phyloP scores from a whole-genome alignment of 352 stramenopile species.

The Globisporangium viniferum region DNA sequence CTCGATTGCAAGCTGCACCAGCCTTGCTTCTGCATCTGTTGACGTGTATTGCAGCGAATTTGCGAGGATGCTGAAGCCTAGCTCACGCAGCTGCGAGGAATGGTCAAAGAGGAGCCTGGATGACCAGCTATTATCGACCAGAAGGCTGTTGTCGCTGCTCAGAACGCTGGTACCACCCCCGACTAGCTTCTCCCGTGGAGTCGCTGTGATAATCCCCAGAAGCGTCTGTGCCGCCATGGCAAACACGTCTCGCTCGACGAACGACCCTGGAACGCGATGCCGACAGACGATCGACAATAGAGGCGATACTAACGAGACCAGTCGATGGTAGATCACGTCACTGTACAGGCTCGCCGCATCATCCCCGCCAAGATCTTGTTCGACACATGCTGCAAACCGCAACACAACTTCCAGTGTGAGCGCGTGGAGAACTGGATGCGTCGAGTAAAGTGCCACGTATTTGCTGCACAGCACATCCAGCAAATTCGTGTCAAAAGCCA shows the following conservation, averaged over 20 bases:
- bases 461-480: conserved; percentile 43
- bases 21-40: neutral
- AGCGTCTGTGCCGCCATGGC: conserved; percentile 37
- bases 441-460: conserved; percentile 40
- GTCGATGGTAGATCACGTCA: conserved; percentile 31
- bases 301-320: conserved; percentile 36
- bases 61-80: conserved; percentile 37
- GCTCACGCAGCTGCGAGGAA: conserved; percentile 36
- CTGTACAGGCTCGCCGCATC: conserved; percentile 9
- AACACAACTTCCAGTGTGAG: conserved; percentile 43
- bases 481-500: conserved; percentile 56
- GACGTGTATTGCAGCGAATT: neutral
- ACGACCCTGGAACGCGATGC: conserved; percentile 55
- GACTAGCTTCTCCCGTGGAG: conserved; percentile 24
- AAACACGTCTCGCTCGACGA: conserved; percentile 41
- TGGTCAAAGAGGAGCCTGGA: conserved; percentile 62
- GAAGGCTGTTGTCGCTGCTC: conserved; percentile 31
- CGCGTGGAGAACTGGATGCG: conserved; percentile 37
- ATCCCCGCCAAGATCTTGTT: neutral
- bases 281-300: conserved; percentile 45
- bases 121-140: conserved; percentile 46
- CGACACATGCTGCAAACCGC: conserved; percentile 20
- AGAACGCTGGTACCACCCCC: conserved; percentile 20
- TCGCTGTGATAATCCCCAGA: conserved; percentile 22
- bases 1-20: conserved; percentile 47